These are phyloP conservation scores for Lathyrus tuberosus DNA, from an alignment of 306 rosid genomes.

Conservation along the genomic window DNA sequence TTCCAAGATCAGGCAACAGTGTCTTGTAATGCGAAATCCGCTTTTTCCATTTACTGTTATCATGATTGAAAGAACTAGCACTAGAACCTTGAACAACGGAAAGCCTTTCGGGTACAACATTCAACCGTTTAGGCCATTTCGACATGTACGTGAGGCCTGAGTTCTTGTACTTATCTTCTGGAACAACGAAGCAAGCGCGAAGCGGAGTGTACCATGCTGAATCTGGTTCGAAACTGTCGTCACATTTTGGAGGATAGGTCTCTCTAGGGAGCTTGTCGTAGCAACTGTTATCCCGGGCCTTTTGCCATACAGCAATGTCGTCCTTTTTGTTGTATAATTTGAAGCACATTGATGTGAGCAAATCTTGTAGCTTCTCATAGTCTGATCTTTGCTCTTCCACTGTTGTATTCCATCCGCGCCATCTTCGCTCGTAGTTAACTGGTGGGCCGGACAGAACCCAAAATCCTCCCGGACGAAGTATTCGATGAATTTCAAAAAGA, in stretches of 20 bases:
- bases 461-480: conserved; percentile 97
- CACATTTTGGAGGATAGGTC: conserved; percentile 82
- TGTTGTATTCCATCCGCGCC: conserved; percentile 98
- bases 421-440: conserved; percentile 79
- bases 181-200: conserved; percentile 79
- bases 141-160: conserved; percentile 56
- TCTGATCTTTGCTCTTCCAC: conserved; percentile 83
- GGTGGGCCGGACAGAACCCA: conserved; percentile 99
- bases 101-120: conserved; percentile 70
- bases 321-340: conserved; percentile 85
- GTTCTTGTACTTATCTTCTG: conserved; percentile 64
- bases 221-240: conserved; percentile 88
- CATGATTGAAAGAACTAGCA: conserved; percentile 68
- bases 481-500: conserved; percentile 84
- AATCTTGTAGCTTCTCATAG: conserved; percentile 72
- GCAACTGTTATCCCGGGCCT: conserved; percentile 65
- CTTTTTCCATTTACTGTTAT: conserved; percentile 80
- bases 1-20: conserved; percentile 83
- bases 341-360: conserved; percentile 86
- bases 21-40: conserved; percentile 81
- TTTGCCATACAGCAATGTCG: conserved; percentile 96
- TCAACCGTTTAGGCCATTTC: conserved; percentile 86
- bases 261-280: conserved; percentile 65
- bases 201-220: conserved; percentile 97
- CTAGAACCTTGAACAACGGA: conserved; percentile 59